Evolutionary conservation across 73 alveolate genomes (phyloP).

Genomic region (Tetrahymena malaccensis): DNA sequence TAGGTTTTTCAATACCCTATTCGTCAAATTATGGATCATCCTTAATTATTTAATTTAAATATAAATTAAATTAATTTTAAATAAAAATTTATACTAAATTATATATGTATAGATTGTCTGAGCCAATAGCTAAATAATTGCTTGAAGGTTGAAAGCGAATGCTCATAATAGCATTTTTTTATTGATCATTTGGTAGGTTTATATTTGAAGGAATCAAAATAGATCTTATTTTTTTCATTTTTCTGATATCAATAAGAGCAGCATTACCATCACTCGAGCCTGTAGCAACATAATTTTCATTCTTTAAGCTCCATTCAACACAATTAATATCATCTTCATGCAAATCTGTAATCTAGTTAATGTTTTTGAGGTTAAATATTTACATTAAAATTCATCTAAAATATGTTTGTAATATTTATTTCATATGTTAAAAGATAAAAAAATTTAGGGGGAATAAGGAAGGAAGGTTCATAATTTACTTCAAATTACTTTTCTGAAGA

Average conservation of each 20-base stretch:
- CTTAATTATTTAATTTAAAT: background rate
- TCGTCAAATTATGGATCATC: background rate
- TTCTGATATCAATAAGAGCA: constrained; percentile 15
- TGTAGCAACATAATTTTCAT: constrained; percentile 35
- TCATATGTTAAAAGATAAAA: too few relatives aligned
- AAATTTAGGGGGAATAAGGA: background rate
- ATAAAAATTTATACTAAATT: background rate
- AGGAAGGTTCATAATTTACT: background rate
- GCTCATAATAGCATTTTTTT: background rate
- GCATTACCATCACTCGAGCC: constrained; percentile 32
- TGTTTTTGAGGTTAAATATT: background rate
- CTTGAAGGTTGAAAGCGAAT: constrained; percentile 21
- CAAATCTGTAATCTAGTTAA: background rate
- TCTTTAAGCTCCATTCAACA: constrained; percentile 26
- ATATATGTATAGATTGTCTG: constrained; percentile 22
- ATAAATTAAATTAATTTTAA: background rate
- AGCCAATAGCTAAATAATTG: constrained; percentile 27
- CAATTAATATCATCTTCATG: constrained; percentile 18
- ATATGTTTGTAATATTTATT: too few relatives aligned
- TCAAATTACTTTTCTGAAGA: background rate
- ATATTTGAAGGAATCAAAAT: background rate
- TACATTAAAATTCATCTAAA: too few relatives aligned
- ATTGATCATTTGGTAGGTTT: background rate
- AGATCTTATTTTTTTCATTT: background rate
- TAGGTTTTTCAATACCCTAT: background rate